Evolutionary conservation across 1,284 basidiomycete species (phyloP).

Genomic region (Gymnopus androsaceus): DNA sequence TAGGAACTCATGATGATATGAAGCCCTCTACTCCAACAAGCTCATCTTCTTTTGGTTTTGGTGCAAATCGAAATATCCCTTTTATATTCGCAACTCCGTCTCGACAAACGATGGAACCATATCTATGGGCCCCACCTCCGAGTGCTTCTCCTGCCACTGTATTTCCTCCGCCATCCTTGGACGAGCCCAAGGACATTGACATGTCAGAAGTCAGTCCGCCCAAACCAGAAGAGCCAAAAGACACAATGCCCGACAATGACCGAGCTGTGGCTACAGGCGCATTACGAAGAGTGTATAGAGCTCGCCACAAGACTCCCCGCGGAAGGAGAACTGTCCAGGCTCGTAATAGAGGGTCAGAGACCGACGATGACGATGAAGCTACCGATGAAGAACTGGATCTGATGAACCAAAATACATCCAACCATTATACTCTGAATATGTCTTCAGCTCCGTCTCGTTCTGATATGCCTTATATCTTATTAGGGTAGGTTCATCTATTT

Average conservation of each 20-base stretch:
- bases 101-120: conserved; percentile 47
- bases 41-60: conserved; percentile 39
- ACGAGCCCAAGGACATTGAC: conserved; percentile 64
- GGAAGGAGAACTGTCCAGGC: conserved; percentile 32
- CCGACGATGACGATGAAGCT: conserved; percentile 40
- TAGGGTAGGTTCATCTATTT: conserved; percentile 59
- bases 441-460: conserved; percentile 56
- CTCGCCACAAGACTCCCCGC: conserved; percentile 50
- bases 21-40: conserved; percentile 47
- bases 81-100: conserved; percentile 67
- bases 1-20: conserved; percentile 59
- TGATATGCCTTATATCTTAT: conserved; percentile 72
- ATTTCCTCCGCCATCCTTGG: conserved; percentile 46
- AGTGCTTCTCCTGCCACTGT: conserved; percentile 59
- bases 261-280: conserved; percentile 67
- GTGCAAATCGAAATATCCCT: conserved; percentile 61
- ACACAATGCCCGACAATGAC: conserved; percentile 35
- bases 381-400: conserved; percentile 38
- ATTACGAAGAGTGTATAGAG: conserved; percentile 66
- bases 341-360: conserved; percentile 29
- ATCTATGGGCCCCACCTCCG: conserved; percentile 66
- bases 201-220: conserved; percentile 73
- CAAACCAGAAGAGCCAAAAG: conserved; percentile 38
- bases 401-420: conserved; percentile 60
- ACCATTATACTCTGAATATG: conserved; percentile 82